phyloP scores from a whole-genome alignment of 2,329 filamentous ascomycete species.

The Colletotrichum orbiculare region DNA sequence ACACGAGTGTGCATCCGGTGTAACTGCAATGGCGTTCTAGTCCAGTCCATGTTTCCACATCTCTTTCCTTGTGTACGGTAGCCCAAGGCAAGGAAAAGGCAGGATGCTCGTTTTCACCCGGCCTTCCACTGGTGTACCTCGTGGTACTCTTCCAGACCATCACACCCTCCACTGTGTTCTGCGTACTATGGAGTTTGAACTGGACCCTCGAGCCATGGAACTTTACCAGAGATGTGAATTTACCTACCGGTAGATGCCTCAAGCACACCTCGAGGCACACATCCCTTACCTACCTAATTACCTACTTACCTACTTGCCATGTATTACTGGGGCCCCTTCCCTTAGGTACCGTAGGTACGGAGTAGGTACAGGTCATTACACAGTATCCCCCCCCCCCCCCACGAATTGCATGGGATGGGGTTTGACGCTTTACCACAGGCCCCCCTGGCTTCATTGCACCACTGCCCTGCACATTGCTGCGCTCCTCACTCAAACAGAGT shows the following conservation, averaged over 20 bases:
- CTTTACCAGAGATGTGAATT: too few species aligned
- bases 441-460: too few species aligned
- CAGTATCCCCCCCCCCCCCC: conserved; percentile 16
- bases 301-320: background rate
- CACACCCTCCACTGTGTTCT: too few species aligned
- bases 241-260: background rate
- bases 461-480: too few species aligned
- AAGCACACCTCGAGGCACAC: background rate
- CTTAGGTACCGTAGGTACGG: background rate
- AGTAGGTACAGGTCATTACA: background rate
- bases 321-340: too few species aligned
- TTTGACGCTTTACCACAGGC: conserved; percentile 25
- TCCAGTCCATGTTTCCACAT: background rate
- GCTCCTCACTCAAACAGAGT: conserved; percentile 34
- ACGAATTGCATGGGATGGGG: conserved; percentile 29
- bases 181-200: too few species aligned
- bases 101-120: too few species aligned
- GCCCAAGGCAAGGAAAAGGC: too few species aligned
- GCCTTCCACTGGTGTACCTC: too few species aligned
- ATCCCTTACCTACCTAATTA: background rate
- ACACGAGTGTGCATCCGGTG: conserved; percentile 4
- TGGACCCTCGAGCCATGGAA: too few species aligned
- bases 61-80: too few species aligned
- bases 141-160: too few species aligned
- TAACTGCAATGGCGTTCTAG: background rate